Evolutionary conservation across 768 basidiomycete species (phyloP), one percentile per base, ranked within the genome.

Genomic region (Suillus bovinus): DNA sequence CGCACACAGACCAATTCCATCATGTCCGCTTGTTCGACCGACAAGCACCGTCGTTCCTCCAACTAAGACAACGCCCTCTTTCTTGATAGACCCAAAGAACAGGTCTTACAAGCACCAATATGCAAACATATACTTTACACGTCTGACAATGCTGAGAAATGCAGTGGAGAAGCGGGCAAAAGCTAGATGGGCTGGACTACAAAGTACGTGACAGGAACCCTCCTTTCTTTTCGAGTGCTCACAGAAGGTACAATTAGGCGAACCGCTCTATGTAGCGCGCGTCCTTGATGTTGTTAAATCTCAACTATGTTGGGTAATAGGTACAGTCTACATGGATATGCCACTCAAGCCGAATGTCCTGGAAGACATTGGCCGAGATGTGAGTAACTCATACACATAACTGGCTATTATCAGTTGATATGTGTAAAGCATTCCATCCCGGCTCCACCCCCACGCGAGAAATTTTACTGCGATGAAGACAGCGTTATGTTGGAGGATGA

Each of bases 311-410:
- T 98, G 90, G 74, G 84, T 99, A 64, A 80, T 97, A 59, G 97
- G 97, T 4, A 99, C 97, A 0, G 88, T 98, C 7, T 99, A 98
- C 74, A 90, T 99, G 87, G 95, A 99, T 63, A 99, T 99, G 97
- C 93, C 95, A 10, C 81, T 99, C 58, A 99, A 99, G 71, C 96
- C 96, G 0, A 99, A 98, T 70, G 92, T 99, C n/a, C 82, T 99
- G 64, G 91, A 94, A 68, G 97, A 99, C 66, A 85, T 99, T 66
- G 94, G 89, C 27, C 84, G 92, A 73, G 95, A 99, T 69, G 97
- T 98, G 70, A 67, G 93, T 81, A 24, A 54, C 60, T 58, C 47
- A 53, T 29, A 58, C 24, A 64, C 65, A 46, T 17, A 29, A 27
- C 4, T 9, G 8, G 31, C 4, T 41, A 36, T 16, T 63, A 61